A percentile compares a stretch with the other conserved stretches of the same genome.
Evolutionary conservation across 2,329 filamentous ascomycete genomes (phyloP).

Genomic region (Neonectria neomacrospora): DNA sequence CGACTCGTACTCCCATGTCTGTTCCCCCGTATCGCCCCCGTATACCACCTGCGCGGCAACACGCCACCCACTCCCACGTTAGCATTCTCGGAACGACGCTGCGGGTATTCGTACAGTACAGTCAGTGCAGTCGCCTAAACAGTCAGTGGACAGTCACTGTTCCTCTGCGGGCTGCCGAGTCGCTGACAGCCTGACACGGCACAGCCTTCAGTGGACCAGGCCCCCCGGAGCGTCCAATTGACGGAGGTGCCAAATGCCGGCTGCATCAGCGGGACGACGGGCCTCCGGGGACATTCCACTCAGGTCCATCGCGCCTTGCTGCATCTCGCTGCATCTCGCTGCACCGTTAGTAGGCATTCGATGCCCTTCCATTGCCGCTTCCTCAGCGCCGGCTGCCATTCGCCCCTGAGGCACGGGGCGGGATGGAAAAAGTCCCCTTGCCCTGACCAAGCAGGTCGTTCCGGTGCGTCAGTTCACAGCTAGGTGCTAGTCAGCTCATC

Average conservation of each 20-base stretch:
- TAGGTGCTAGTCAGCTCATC: constrained; percentile 43
- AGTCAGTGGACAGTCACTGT: constrained; percentile 23
- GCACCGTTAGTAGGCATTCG: constrained; percentile 38
- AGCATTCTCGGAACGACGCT: constrained; percentile 12
- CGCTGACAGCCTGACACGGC: constrained; percentile 29
- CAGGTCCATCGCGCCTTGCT: constrained; percentile 1
- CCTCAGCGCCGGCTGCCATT: constrained; percentile 33
- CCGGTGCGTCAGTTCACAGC: constrained; percentile 35
- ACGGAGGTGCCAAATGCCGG: constrained; percentile 4
- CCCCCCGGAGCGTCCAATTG: constrained; percentile 25
- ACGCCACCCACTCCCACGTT: constrained; percentile 35
- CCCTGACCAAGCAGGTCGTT: constrained; percentile 42
- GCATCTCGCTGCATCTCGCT: constrained; percentile 8
- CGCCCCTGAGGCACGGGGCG: constrained; percentile 7
- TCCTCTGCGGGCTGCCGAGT: constrained; percentile 13
- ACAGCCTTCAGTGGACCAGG: constrained; percentile 34
- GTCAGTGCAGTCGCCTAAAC: constrained; percentile 4
- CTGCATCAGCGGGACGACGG: constrained; percentile 31
- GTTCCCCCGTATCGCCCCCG: constrained; percentile 37
- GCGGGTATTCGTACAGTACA: constrained; percentile 9
- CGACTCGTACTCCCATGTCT: constrained; percentile 31
- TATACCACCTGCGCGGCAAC: constrained; percentile 32
- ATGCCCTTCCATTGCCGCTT: constrained; percentile 42
- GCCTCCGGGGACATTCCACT: constrained; percentile 28
- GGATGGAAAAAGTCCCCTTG: constrained; percentile 16